A percentile compares a stretch with the other conserved stretches of the same genome.
Conservation (phyloP, 345 rosid genomes). For the Salix dunnii region DNA sequence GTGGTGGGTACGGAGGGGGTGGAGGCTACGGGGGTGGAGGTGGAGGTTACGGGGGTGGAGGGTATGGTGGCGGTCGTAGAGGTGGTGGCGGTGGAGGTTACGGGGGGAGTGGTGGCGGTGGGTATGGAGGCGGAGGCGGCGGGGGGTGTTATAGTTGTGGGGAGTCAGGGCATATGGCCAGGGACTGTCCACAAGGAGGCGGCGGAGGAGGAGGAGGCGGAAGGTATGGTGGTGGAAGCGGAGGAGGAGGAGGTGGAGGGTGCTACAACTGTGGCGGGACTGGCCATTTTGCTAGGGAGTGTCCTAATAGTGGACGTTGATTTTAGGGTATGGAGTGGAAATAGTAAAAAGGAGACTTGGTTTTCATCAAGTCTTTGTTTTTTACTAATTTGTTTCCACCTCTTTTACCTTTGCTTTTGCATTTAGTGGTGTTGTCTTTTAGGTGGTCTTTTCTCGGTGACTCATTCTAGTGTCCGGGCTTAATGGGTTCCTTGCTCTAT, state of each 20-base stretch:
- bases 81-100: slow-evolving; percentile 23
- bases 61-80: slow-evolving; percentile 24
- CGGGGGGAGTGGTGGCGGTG: slow-evolving; percentile 42
- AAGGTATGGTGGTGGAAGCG: slow-evolving; percentile 26
- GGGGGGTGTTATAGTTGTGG: slow-evolving; percentile 47
- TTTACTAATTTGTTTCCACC: not conserved
- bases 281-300: slow-evolving; percentile 86
- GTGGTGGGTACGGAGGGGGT: slow-evolving; percentile 24
- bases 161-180: slow-evolving; percentile 47
- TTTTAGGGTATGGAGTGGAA: not conserved
- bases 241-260: slow-evolving; percentile 40
- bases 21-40: slow-evolving; percentile 20
- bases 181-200: slow-evolving; percentile 45
- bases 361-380: slow-evolving; percentile 4
- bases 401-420: not conserved
- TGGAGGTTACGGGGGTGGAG: slow-evolving; percentile 2
- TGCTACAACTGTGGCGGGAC: slow-evolving; percentile 80
- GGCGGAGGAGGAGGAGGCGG: slow-evolving; percentile 42
- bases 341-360: not conserved
- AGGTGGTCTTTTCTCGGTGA: not conserved
- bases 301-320: slow-evolving; percentile 58
- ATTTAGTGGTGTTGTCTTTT: not conserved
- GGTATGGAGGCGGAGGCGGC: slow-evolving; percentile 33
- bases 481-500: slow-evolving; percentile 1
- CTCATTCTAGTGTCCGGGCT: not conserved